These are phyloP conservation scores for Thuidium tamariscinum DNA, from an alignment of 225 moss, liverwort and hornwort species.

Conservation along the genomic window DNA sequence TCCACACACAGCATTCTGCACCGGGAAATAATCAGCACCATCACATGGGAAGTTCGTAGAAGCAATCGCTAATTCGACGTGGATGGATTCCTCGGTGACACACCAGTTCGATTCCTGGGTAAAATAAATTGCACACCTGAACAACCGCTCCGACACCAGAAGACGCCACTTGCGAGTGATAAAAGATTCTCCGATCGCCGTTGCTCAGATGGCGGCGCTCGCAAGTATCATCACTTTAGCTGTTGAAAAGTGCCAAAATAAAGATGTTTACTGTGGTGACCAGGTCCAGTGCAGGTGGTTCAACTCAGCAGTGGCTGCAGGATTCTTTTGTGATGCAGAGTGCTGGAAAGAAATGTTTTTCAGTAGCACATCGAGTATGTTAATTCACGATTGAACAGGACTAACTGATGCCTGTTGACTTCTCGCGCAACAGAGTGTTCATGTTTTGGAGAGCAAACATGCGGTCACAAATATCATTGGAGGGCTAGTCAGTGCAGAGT, in stretches of 20 bases:
- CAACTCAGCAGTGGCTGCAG: not conserved
- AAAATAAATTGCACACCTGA: not conserved
- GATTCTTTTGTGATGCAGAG: not conserved
- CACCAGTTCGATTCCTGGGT: not conserved
- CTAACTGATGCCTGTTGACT: not conserved
- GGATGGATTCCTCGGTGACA: not conserved
- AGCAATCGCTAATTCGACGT: not conserved
- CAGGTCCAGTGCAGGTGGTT: not conserved
- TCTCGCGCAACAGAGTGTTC: not conserved
- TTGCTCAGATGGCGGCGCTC: not conserved
- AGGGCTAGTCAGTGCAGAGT: not conserved
- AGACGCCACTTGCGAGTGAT: not conserved
- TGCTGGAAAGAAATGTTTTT: not conserved
- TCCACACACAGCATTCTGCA: not conserved
- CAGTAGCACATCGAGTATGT: not conserved
- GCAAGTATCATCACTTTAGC: not conserved
- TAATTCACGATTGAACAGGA: not conserved
- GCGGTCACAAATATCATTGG: not conserved
- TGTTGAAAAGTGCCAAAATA: not conserved
- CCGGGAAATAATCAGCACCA: not conserved
- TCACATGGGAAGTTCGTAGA: not conserved
- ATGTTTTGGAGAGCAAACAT: not conserved
- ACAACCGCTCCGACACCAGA: not conserved
- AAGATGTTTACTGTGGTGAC: not conserved
- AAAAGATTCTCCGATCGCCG: not conserved